These are phyloP conservation scores for Calonectria montana DNA, from an alignment of 2,329 filamentous ascomycete species.

Conservation along the genomic window DNA sequence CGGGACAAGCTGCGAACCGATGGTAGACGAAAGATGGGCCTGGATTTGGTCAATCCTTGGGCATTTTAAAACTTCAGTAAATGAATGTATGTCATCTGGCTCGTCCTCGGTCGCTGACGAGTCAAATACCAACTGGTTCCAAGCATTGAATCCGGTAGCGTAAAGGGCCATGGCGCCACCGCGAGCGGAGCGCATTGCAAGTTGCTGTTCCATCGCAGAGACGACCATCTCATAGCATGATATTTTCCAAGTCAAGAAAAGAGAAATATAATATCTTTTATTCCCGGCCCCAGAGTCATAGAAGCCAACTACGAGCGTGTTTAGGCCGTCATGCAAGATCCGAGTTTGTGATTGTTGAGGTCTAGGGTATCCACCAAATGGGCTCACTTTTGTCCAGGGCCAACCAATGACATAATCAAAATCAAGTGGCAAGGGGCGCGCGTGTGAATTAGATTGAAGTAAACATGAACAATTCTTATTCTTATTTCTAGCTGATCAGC, in stretches of 20 bases:
- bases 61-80: conserved; percentile 55
- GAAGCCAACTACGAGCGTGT: background rate
- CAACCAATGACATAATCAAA: conserved; percentile 7
- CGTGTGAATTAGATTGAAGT: background rate
- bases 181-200: conserved; percentile 16
- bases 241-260: background rate
- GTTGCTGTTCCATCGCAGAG: conserved; percentile 7
- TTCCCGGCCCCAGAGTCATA: background rate
- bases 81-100: conserved; percentile 58
- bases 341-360: background rate
- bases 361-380: conserved; percentile 4
- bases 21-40: conserved; percentile 57
- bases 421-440: background rate
- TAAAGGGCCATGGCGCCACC: conserved; percentile 59
- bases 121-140: conserved; percentile 62
- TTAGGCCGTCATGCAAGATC: background rate
- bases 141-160: conserved; percentile 69
- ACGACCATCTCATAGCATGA: background rate
- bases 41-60: conserved; percentile 49
- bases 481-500: background rate
- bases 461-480: background rate
- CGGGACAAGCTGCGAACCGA: conserved; percentile 49
- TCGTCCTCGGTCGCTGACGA: conserved; percentile 41
- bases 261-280: too few species aligned
- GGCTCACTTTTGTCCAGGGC: background rate